These are phyloP conservation scores for Phytophthora lateralis DNA, from an alignment of 352 stramenopile species.

Conservation along the genomic window DNA sequence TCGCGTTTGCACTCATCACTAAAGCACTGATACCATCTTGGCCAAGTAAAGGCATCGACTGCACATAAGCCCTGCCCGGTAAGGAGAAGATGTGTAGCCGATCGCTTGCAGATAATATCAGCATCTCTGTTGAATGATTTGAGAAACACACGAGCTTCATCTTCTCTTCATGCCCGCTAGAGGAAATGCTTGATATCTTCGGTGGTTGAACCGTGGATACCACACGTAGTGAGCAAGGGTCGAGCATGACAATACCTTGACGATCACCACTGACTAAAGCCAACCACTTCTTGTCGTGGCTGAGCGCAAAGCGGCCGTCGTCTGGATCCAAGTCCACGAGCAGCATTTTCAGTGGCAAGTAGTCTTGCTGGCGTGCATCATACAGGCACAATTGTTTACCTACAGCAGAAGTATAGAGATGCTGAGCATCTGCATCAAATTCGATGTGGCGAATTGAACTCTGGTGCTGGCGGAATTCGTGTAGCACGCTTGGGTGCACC, in stretches of 20 bases:
- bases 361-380: constrained; percentile 48
- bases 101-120: constrained; percentile 55
- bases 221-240: constrained; percentile 45
- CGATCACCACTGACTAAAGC: constrained; percentile 38
- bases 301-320: constrained; percentile 43
- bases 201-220: constrained; percentile 45
- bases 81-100: constrained; percentile 66
- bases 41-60: constrained; percentile 59
- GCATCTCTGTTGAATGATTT: constrained; percentile 49
- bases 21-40: constrained; percentile 58
- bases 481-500: constrained; percentile 41
- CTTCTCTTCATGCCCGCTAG: constrained; percentile 14
- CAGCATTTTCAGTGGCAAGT: constrained; percentile 74
- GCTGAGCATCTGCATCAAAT: constrained; percentile 50
- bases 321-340: constrained; percentile 47
- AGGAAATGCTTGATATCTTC: constrained; percentile 5
- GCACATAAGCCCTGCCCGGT: constrained; percentile 34
- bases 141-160: constrained; percentile 56
- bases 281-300: constrained; percentile 46
- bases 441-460: constrained; percentile 63
- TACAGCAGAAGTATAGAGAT: constrained; percentile 54
- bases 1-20: constrained; percentile 55
- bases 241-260: constrained; percentile 41
- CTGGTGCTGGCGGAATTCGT: constrained; percentile 89
- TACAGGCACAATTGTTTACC: constrained; percentile 78